phyloP scores from a whole-genome alignment of 169 alveolate species.

The Plasmodium yoelii region DNA sequence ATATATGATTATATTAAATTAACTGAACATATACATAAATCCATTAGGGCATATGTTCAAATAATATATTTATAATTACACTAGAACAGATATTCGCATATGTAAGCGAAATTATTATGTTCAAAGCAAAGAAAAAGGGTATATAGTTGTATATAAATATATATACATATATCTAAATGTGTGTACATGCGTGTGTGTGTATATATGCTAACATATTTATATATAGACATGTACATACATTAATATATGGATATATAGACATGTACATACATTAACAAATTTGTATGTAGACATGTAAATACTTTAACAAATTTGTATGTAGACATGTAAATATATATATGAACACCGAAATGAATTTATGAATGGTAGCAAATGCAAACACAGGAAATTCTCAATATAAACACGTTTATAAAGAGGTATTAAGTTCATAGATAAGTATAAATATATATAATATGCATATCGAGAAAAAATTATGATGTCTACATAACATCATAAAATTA shows the following conservation, averaged over 20 bases:
- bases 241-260: not conserved
- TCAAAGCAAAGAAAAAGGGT: too few species aligned
- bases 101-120: too few species aligned
- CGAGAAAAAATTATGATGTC: not conserved
- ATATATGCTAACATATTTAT: not conserved
- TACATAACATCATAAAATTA: not conserved
- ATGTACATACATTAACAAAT: not conserved
- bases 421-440: not conserved
- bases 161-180: not conserved
- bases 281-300: not conserved
- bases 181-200: not conserved
- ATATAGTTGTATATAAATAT: not conserved
- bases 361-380: too few species aligned
- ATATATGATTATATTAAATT: too few species aligned
- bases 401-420: too few species aligned
- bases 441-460: not conserved
- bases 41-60: too few species aligned
- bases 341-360: not conserved
- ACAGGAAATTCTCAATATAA: too few species aligned
- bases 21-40: too few species aligned
- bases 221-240: not conserved
- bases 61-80: too few species aligned
- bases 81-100: too few species aligned
- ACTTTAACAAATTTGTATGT: too few species aligned
- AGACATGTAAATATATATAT: not conserved